Evolutionary conservation across 2,329 filamentous ascomycete species (phyloP).

Genomic region (Paraconiothyrium sp.): DNA sequence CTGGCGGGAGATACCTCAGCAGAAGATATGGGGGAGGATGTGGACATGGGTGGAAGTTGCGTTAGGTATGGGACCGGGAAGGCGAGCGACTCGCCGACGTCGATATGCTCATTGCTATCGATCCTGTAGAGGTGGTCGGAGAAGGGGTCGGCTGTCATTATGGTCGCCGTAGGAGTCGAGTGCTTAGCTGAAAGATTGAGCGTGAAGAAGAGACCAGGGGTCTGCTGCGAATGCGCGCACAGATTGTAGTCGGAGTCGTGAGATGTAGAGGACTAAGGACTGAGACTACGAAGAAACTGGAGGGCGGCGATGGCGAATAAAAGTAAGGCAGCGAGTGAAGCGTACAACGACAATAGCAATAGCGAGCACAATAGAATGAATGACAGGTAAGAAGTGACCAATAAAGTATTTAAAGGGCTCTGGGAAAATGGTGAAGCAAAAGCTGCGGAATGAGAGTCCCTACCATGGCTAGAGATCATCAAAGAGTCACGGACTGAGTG

Average conservation of each 20-base stretch:
- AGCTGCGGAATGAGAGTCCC: constrained; percentile 3
- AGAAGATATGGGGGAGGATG: constrained; percentile 7
- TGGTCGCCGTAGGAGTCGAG: constrained; percentile 12
- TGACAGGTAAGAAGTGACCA: constrained; percentile 12
- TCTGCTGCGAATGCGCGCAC: background rate
- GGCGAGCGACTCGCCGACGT: constrained; percentile 5
- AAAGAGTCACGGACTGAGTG: background rate
- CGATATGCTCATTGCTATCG: constrained; percentile 1
- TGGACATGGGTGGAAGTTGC: constrained; percentile 3
- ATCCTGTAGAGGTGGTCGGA: constrained; percentile 15
- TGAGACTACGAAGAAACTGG: background rate
- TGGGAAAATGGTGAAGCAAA: background rate
- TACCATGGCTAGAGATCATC: constrained; percentile 2
- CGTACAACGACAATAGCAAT: constrained; percentile 12
- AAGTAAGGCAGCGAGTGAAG: background rate
- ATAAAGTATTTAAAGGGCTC: background rate
- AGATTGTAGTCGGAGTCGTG: background rate
- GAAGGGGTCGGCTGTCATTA: constrained; percentile 22
- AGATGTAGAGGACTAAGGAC: background rate
- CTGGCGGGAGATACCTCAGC: constrained; percentile 5
- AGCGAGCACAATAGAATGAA: constrained; percentile 10
- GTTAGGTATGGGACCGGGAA: constrained; percentile 23
- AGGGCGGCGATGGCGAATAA: background rate
- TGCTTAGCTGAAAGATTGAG: background rate
- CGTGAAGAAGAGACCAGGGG: background rate